These are phyloP conservation scores for Entomortierella beljakovae DNA, from an alignment of 192 early-diverging fungal species.

Conservation along the genomic window DNA sequence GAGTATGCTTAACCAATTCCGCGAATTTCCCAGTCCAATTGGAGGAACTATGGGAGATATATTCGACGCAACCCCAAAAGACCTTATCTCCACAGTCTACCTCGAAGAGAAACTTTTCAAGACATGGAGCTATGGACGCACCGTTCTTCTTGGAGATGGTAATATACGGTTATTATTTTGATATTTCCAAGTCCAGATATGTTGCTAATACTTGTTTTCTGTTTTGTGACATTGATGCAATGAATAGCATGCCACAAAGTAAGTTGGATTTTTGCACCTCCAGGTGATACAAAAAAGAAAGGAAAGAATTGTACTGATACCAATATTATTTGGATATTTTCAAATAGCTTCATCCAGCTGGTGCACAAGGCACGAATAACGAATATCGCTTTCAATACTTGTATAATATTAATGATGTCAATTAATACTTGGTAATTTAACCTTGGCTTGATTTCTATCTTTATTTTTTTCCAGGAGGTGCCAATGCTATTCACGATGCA, in stretches of 20 bases:
- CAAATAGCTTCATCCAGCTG: background rate
- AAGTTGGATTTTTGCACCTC: background rate
- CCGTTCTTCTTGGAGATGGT: conserved; percentile 36
- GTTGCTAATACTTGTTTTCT: background rate
- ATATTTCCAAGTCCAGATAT: background rate
- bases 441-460: background rate
- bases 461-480: conserved; percentile 8
- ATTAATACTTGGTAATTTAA: background rate
- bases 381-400: background rate
- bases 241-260: conserved; percentile 5
- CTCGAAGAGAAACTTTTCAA: conserved; percentile 41
- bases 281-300: background rate
- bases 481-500: conserved; percentile 30
- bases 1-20: conserved; percentile 10
- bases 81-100: conserved; percentile 33
- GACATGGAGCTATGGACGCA: conserved; percentile 29
- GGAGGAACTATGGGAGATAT: conserved; percentile 28
- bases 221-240: background rate
- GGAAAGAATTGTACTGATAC: background rate
- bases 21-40: background rate
- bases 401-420: background rate
- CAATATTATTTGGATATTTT: background rate
- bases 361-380: background rate
- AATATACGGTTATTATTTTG: background rate
- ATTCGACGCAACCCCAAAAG: conserved; percentile 23